A percentile compares a stretch with the other conserved stretches of the same genome.
phyloP scores from a whole-genome alignment of 306 rosid genomes.

The Prunus kanzakura region DNA sequence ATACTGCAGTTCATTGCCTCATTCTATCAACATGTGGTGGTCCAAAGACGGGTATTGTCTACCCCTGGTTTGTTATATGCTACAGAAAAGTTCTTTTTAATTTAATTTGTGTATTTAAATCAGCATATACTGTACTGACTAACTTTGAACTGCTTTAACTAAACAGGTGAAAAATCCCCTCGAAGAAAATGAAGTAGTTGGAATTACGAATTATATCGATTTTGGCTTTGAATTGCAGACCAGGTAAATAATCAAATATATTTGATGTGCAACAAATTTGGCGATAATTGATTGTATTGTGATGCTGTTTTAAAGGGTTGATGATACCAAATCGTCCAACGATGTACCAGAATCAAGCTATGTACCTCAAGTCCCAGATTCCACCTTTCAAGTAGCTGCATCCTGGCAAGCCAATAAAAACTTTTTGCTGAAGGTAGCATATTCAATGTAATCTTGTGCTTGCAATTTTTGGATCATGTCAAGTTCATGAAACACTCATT shows the following conservation, averaged over 20 bases:
- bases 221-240: conserved; percentile 91
- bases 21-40: conserved; percentile 94
- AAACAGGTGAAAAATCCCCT: conserved; percentile 89
- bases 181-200: conserved; percentile 74
- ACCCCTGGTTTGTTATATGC: conserved; percentile 10
- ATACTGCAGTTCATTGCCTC: conserved; percentile 87
- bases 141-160: conserved; percentile 29
- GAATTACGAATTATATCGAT: conserved; percentile 93
- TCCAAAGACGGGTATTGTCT: conserved; percentile 84
- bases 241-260: conserved; percentile 42
- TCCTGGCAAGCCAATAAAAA: conserved; percentile 99
- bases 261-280: conserved; percentile 14
- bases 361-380: conserved; percentile 46
- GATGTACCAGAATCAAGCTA: conserved; percentile 47
- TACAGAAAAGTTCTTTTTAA: background rate
- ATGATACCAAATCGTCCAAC: conserved; percentile 49
- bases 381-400: conserved; percentile 87
- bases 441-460: conserved; percentile 17
- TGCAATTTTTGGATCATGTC: conserved; percentile 11
- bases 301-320: conserved; percentile 49
- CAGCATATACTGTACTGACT: conserved; percentile 12
- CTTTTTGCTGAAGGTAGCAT: conserved; percentile 73
- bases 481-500: conserved; percentile 24
- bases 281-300: conserved; percentile 22
- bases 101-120: background rate